Evolutionary conservation across 768 basidiomycete species (phyloP).

Genomic region (Tricholoma bakamatsutake): DNA sequence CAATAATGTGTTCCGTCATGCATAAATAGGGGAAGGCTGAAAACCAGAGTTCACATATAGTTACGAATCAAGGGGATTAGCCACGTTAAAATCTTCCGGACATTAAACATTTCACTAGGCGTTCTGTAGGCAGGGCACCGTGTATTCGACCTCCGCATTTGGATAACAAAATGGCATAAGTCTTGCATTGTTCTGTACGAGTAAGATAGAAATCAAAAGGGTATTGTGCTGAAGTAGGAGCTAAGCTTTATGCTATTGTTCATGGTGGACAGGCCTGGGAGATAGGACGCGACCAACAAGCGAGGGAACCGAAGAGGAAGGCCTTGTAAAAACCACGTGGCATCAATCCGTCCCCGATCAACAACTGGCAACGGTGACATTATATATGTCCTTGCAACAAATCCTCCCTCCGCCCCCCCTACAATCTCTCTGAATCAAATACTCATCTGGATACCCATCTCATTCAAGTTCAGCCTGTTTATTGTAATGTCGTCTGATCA

Average conservation of each 20-base stretch:
- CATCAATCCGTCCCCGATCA: slow-evolving; percentile 22
- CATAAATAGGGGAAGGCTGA: too few relatives aligned
- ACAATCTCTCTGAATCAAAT: background rate
- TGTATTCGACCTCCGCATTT: background rate
- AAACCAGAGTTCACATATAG: too few relatives aligned
- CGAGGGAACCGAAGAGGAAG: slow-evolving; percentile 22
- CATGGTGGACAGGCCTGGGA: slow-evolving; percentile 6
- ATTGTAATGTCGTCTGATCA: slow-evolving; percentile 31
- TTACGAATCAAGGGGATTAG: too few relatives aligned
- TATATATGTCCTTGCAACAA: slow-evolving; percentile 5
- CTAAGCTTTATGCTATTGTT: slow-evolving; percentile 7
- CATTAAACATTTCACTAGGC: too few relatives aligned
- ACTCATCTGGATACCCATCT: background rate
- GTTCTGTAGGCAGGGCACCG: too few relatives aligned
- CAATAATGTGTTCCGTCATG: too few relatives aligned
- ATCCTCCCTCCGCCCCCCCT: background rate
- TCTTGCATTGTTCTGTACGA: background rate
- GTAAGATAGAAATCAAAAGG: background rate
- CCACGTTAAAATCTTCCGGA: too few relatives aligned
- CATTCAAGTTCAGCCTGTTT: background rate
- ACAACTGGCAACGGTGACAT: slow-evolving; percentile 6
- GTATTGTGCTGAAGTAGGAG: slow-evolving; percentile 8
- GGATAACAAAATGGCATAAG: background rate
- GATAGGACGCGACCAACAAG: slow-evolving; percentile 17
- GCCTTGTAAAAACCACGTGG: slow-evolving; percentile 27